Base-by-base conservation (phyloP, 148 eudicot species). In the Fagopyrum homotropicum region DNA sequence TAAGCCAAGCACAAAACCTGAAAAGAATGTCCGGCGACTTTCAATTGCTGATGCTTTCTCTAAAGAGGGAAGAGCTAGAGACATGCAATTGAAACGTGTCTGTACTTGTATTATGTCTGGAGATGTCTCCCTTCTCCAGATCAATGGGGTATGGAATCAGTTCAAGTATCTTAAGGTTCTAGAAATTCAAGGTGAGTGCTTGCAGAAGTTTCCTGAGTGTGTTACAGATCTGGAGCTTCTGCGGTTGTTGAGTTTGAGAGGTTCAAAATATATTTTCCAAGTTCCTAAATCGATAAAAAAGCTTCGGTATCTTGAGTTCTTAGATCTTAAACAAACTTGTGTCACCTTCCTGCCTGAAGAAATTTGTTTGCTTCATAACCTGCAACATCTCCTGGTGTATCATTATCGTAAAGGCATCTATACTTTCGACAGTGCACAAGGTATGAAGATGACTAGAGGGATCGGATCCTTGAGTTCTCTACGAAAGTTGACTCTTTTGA, bases 281-380 rank as follows among this genome's bases (percentile, higher is more conserved):
- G 55, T 81, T 47, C 80, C 80, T 22, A 69, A 19, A 10, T 77
- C 78, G 2, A 71, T 77, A 40, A 75, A 78, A 78, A 77, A 75
- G 40, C 72, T 12, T 12, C 51, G 12, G 6, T 68, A 74, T 63
- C 75, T 81, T 45, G 74, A 74, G 49, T 76, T 72, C 19, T 74
- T 81, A 22, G 83, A 81, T 75, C 75, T 81, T 45, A 81, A 81
- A 52, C 30, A 64, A 29, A 45, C 83, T 6, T 45, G 6, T 4
- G 70, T 81, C 30, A 72, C 50, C 9, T n/a, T 29, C 7, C 77
- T 77, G 19, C 83, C 80, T 2, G n/a, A 12, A 17, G 75, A 56
- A 56, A 74, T 77, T 11, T 35, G 47, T 2, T 40, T 5, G 48
- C 72, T 77, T 8, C 35, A 29, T 5, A 64, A 60, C 4, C 75